Conservation (phyloP, 305 asterid genomes). For the Euphrasia arctica region DNA sequence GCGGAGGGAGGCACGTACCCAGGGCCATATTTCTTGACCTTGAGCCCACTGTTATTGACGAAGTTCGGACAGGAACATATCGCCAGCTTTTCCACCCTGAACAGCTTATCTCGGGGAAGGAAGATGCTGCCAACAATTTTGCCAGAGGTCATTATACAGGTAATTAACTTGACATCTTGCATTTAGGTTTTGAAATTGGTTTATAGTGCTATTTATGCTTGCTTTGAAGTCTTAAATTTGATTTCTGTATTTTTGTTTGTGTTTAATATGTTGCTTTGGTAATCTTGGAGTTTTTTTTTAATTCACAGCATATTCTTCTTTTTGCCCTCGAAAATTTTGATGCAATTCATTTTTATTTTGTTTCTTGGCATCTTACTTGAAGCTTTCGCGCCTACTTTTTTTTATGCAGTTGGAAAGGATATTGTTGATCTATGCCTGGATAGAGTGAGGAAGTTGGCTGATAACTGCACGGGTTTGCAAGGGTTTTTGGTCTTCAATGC, state of each 20-base stretch:
- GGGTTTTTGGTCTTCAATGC: conserved; percentile 71
- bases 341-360: not conserved
- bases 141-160: conserved; percentile 72
- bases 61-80: conserved; percentile 56
- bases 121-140: conserved; percentile 72
- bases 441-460: conserved; percentile 68
- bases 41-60: conserved; percentile 66
- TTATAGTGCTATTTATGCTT: conserved; percentile 1
- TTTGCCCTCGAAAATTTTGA: not conserved
- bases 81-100: conserved; percentile 78
- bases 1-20: conserved; percentile 67
- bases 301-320: not conserved
- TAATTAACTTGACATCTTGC: conserved; percentile 7
- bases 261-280: conserved; percentile 14
- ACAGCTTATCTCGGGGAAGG: conserved; percentile 69
- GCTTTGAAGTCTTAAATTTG: not conserved
- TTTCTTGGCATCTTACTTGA: not conserved
- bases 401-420: conserved; percentile 48
- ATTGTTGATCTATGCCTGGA: conserved; percentile 52
- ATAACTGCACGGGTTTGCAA: conserved; percentile 80
- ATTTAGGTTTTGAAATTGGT: not conserved
- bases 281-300: not conserved
- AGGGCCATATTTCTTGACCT: conserved; percentile 67
- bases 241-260: not conserved
- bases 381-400: not conserved